These are phyloP conservation scores for Ensete ventricosum DNA, from an alignment of 176 grass and related monocot species.

Conservation along the genomic window DNA sequence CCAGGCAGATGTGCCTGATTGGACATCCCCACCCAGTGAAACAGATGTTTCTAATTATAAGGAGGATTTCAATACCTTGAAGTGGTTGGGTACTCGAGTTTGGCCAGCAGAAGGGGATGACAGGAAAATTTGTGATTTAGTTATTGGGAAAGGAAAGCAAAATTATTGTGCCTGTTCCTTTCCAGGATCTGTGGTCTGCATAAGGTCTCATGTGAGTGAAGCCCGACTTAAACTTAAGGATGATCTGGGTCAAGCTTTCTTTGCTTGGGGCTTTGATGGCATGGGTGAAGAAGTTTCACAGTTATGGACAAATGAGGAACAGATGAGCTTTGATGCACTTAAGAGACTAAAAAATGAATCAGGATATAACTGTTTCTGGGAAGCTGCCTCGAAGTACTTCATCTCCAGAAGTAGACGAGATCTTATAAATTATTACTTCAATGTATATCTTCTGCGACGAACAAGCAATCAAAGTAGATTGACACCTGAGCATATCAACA, in stretches of 20 bases:
- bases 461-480: slow-evolving; percentile 54
- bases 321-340: slow-evolving; percentile 51
- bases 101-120: slow-evolving; percentile 49
- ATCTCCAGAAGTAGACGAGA: slow-evolving; percentile 38
- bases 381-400: slow-evolving; percentile 41
- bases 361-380: slow-evolving; percentile 60
- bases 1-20: slow-evolving; percentile 70
- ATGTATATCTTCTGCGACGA: slow-evolving; percentile 78
- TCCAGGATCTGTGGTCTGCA: slow-evolving; percentile 58
- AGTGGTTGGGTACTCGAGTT: slow-evolving; percentile 50
- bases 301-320: slow-evolving; percentile 43
- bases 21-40: slow-evolving; percentile 43
- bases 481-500: slow-evolving; percentile 20
- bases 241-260: slow-evolving; percentile 79
- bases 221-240: slow-evolving; percentile 51
- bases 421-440: slow-evolving; percentile 76
- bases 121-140: slow-evolving; percentile 15
- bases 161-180: slow-evolving; percentile 48
- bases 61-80: slow-evolving; percentile 42
- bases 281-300: slow-evolving; percentile 69
- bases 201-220: slow-evolving; percentile 43
- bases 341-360: slow-evolving; percentile 46
- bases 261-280: slow-evolving; percentile 53
- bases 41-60: slow-evolving; percentile 39
- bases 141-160: slow-evolving; percentile 32